Evolutionary conservation across 345 rosid species (phyloP).

Genomic region (Mangifera indica): DNA sequence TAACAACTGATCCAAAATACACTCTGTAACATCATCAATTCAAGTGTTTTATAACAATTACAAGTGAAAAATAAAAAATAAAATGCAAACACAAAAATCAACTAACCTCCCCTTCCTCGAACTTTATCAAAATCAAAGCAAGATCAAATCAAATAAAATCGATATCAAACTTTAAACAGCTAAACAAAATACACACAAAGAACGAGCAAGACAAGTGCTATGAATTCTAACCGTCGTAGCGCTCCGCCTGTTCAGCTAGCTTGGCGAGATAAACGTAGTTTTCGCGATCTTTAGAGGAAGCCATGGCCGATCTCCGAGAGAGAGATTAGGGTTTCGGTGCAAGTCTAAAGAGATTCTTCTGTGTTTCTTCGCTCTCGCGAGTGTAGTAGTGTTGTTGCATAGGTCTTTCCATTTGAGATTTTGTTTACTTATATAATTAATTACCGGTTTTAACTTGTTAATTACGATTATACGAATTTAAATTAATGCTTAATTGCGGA

Average conservation of each 20-base stretch:
- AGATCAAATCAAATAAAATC: not conserved
- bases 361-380: not conserved
- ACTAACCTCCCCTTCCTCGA: not conserved
- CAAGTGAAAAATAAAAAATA: not conserved
- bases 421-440: not conserved
- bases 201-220: not conserved
- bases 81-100: not conserved
- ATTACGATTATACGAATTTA: too few species aligned
- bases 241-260: slow-evolving; percentile 54
- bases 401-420: not conserved
- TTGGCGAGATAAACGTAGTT: slow-evolving; percentile 47
- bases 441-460: too few species aligned
- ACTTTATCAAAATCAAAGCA: not conserved
- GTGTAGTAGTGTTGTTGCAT: not conserved
- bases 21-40: not conserved
- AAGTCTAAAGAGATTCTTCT: not conserved
- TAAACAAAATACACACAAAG: not conserved
- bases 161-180: not conserved
- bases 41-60: not conserved
- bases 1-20: not conserved
- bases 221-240: slow-evolving; percentile 40
- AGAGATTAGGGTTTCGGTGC: slow-evolving; percentile 15
- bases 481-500: not conserved
- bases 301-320: slow-evolving; percentile 29
- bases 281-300: slow-evolving; percentile 31